A percentile compares a stretch with the other conserved stretches of the same genome.
Evolutionary conservation across 176 grass and related monocot species (phyloP).

Genomic region (Zea luxurians): DNA sequence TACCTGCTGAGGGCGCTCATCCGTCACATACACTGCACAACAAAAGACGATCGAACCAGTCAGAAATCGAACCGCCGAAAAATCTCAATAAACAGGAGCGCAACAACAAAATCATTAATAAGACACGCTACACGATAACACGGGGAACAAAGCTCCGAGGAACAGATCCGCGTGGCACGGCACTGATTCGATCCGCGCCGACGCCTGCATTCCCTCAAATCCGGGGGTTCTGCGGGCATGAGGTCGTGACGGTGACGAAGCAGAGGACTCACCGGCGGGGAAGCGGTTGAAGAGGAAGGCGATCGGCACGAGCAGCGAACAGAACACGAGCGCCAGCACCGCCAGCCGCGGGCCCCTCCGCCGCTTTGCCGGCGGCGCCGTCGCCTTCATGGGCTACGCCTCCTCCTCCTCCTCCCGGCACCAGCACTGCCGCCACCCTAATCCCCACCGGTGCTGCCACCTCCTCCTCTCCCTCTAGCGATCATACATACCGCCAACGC

Average conservation of each 20-base stretch:
- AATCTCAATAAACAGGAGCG: conserved; percentile 13
- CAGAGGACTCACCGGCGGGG: conserved; percentile 59
- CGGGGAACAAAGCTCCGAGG: conserved; percentile 2
- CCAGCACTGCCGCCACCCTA: conserved; percentile 4
- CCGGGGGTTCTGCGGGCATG: not conserved
- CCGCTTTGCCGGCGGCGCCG: conserved; percentile 77
- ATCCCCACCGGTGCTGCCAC: conserved; percentile 8
- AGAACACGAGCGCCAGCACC: conserved; percentile 94
- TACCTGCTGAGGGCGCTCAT: conserved; percentile 81
- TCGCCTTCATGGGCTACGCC: conserved; percentile 67
- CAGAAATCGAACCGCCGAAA: conserved; percentile 12
- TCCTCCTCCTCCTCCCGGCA: conserved; percentile 20
- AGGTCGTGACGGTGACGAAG: not conserved
- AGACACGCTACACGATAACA: conserved; percentile 28
- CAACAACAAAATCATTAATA: conserved; percentile 21
- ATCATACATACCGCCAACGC: conserved; percentile 50
- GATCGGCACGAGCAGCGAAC: conserved; percentile 93
- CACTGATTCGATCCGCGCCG: conserved; percentile 48
- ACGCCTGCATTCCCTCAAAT: conserved; percentile 41
- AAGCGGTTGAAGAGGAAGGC: conserved; percentile 92
- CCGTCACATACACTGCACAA: conserved; percentile 83
- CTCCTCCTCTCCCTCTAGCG: conserved; percentile 30
- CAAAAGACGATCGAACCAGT: conserved; percentile 43
- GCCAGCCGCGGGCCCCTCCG: conserved; percentile 73
- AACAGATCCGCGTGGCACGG: conserved; percentile 43